Evolutionary conservation across 202 grass and related monocot species (phyloP), one percentile per base, ranked within the genome.

Genomic region (Hordeum pubiflorum): DNA sequence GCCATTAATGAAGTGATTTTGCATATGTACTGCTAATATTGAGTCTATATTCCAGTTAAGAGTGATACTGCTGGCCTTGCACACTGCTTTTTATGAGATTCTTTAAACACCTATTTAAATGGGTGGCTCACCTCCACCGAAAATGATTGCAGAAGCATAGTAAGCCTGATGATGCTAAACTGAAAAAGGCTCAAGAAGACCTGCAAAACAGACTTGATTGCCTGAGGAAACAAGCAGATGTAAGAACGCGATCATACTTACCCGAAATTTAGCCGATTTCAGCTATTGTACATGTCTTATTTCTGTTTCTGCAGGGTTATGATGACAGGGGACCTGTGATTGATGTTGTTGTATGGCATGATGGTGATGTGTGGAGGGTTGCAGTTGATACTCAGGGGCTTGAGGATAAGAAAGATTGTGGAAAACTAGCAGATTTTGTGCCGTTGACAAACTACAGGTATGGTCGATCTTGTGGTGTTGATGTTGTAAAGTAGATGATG

Each of bases 331-430:
- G 95, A 66, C 92, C 95, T 17, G 83, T 93, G 58, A 91, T 98
- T 52, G 95, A 98, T 83, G 82, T 98, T 87, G 84, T 98, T 83
- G 82, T 88, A 78, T 98, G 95, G 95, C 82, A 98, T 66, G 95
- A 98, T 86, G 95, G 95, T 82, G 92, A 91, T 86, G 84, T 91
- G 29, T 98, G 95, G 95, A 94, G 95, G 83, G 92, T 98, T 89
- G 88, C 92, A 89, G 88, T 98, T 83, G 95, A 98, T 79, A 94
- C 95, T 40, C 95, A 94, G 80, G 78, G 77, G 27, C 88, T 98
- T 27, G 92, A 89, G 82, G 88, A 81, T 75, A 85, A 78, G 52
- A 74, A 84, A 67, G 79, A 91, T 40, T 72, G 80, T 7, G 92
- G 92, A 91, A 94, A 94, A 80, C 75, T 98, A 67, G 90, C 92